A percentile compares a stretch with the other conserved stretches of the same genome.
Evolutionary conservation across 345 rosid species (phyloP).

Genomic region (Reutealis trisperma): DNA sequence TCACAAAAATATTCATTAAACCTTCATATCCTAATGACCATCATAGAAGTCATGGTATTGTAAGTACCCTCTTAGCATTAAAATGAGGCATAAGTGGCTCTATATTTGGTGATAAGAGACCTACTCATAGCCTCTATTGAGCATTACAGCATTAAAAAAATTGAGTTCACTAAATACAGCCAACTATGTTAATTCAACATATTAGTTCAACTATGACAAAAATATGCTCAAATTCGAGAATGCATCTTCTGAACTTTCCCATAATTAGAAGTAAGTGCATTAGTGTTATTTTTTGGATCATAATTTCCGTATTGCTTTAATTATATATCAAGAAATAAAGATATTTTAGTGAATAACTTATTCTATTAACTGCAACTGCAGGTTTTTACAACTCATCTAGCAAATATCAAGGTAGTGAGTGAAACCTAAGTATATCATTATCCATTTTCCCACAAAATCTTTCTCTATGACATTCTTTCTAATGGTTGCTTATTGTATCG

Average conservation of each 20-base stretch:
- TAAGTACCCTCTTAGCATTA: neutral
- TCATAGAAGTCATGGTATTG: neutral
- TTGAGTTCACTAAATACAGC: neutral
- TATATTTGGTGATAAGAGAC: neutral
- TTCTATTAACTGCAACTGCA: constrained; percentile 80
- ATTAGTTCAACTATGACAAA: neutral
- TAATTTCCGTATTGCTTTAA: neutral
- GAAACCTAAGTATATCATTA: constrained; percentile 85
- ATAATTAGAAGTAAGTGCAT: neutral
- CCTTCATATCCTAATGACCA: neutral
- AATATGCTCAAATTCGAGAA: neutral
- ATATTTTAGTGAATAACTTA: constrained; percentile 59
- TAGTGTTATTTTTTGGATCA: neutral
- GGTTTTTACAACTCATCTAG: constrained; percentile 90
- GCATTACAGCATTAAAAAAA: neutral
- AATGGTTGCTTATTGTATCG: constrained; percentile 90
- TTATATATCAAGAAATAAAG: neutral
- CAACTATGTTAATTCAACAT: neutral
- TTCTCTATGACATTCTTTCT: constrained; percentile 79
- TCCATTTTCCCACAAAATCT: constrained; percentile 88
- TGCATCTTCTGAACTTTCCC: neutral
- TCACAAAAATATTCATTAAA: neutral
- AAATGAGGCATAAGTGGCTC: neutral
- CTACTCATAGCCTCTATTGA: neutral
- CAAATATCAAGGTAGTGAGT: constrained; percentile 99